Conservation (phyloP, 2,329 filamentous ascomycete species). For the Colletotrichum orchidophilum region DNA sequence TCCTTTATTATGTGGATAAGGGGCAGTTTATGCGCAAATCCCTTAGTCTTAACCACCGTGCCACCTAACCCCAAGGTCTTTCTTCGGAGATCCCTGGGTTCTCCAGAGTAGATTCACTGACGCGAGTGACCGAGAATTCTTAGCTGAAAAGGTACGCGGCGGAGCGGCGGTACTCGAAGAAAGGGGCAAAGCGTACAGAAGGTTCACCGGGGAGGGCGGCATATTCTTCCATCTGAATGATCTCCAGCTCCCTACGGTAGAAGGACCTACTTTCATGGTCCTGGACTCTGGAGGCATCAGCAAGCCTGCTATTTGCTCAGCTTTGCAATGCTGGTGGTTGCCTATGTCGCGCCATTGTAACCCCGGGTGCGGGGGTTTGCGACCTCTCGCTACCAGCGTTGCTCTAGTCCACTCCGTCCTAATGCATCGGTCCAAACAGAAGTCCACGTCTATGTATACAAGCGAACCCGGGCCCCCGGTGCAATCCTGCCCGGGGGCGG, state of each 20-base stretch:
- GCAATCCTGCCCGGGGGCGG: neutral
- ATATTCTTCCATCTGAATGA: conserved; percentile 7
- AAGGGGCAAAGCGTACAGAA: conserved; percentile 12
- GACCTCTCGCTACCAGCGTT: neutral
- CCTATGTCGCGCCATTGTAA: neutral
- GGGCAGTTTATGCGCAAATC: neutral
- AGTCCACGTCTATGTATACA: neutral
- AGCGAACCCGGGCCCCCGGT: neutral
- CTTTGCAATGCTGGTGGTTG: conserved; percentile 2
- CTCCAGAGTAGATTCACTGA: neutral
- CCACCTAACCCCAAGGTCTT: neutral
- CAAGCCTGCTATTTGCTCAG: neutral
- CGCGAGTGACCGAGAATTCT: conserved; percentile 3
- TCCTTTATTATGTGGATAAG: conserved; percentile 24
- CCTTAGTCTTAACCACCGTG: neutral
- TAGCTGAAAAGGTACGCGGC: neutral
- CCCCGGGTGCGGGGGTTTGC: neutral
- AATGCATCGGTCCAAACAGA: neutral
- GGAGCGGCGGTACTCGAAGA: conserved; percentile 2
- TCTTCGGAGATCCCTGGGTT: neutral
- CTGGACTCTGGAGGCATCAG: neutral
- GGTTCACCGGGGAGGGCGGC: conserved; percentile 5
- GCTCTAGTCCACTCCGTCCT: neutral
- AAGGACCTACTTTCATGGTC: neutral
- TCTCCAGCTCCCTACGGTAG: conserved; percentile 7